phyloP scores from a whole-genome alignment of 2,329 filamentous ascomycete species.

The Pseudocercospora musae region DNA sequence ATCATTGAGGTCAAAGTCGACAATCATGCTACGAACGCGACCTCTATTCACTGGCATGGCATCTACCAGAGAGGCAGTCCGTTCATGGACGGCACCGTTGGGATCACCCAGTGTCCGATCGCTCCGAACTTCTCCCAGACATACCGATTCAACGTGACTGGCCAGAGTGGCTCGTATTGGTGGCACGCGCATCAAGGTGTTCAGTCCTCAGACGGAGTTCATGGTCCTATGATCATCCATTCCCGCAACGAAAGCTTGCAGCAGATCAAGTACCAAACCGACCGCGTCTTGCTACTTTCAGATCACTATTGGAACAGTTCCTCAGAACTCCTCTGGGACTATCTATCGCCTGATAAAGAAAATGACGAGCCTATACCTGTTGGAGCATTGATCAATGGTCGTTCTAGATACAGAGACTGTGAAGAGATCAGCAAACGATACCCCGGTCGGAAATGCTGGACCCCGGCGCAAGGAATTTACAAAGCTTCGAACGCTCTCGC shows the following conservation, averaged over 20 bases:
- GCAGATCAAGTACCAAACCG: conserved; percentile 45
- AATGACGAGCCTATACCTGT: conserved; percentile 57
- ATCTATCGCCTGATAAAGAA: conserved; percentile 49
- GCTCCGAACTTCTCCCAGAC: conserved; percentile 9
- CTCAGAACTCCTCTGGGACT: conserved; percentile 49
- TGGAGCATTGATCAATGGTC: conserved; percentile 44
- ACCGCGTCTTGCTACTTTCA: conserved; percentile 62
- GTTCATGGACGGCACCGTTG: conserved; percentile 35
- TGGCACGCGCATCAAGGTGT: conserved; percentile 62
- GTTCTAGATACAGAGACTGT: conserved; percentile 37
- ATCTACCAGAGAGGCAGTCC: conserved; percentile 33
- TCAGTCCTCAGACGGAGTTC: conserved; percentile 59
- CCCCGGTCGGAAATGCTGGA: conserved; percentile 38
- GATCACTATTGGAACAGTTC: conserved; percentile 65
- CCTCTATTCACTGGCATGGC: conserved; percentile 36
- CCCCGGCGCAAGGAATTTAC: conserved; percentile 18
- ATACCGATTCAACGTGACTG: conserved; percentile 56
- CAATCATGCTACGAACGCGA: conserved; percentile 43
- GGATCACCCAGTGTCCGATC: conserved; percentile 33
- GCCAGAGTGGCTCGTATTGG: conserved; percentile 49
- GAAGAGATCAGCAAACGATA: conserved; percentile 23
- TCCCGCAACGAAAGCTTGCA: conserved; percentile 46
- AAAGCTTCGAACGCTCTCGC: background rate
- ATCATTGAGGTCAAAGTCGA: conserved; percentile 31
- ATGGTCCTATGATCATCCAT: conserved; percentile 61